These are phyloP conservation scores for Beauveria australis DNA, from an alignment of 2,329 filamentous ascomycete genomes.

Conservation along the genomic window DNA sequence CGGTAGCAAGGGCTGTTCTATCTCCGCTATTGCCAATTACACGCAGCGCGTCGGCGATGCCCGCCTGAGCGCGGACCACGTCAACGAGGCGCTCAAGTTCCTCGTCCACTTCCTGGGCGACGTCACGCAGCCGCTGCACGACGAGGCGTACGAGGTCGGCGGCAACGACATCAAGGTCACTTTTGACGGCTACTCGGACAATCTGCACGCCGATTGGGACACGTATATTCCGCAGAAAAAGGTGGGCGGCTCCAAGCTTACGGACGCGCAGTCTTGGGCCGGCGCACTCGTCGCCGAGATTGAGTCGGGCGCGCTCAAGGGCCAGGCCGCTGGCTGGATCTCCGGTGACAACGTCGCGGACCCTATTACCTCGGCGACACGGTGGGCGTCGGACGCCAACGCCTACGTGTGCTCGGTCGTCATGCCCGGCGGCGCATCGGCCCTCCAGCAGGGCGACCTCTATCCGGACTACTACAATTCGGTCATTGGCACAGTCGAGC, in stretches of 20 bases:
- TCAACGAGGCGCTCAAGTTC: constrained; percentile 18
- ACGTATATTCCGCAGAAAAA: constrained; percentile 44
- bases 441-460: constrained; percentile 31
- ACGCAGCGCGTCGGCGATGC: constrained; percentile 18
- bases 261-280: constrained; percentile 32
- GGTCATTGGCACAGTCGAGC: constrained; percentile 30
- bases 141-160: constrained; percentile 42
- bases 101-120: constrained; percentile 45
- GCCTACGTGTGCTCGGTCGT: constrained; percentile 35
- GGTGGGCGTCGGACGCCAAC: constrained; percentile 35
- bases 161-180: constrained; percentile 28
- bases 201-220: constrained; percentile 56
- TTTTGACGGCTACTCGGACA: constrained; percentile 33
- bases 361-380: constrained; percentile 23
- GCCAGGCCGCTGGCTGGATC: constrained; percentile 27
- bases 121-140: constrained; percentile 47
- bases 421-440: constrained; percentile 27
- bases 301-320: constrained; percentile 28
- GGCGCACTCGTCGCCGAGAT: constrained; percentile 26
- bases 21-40: constrained; percentile 21
- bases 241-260: constrained; percentile 26
- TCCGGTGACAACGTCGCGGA: constrained; percentile 25
- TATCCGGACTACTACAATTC: constrained; percentile 31
- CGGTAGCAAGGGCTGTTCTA: constrained; percentile 18
- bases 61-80: constrained; percentile 13